Conservation (phyloP, 345 rosid genomes). For the Eucalyptus urophylla region DNA sequence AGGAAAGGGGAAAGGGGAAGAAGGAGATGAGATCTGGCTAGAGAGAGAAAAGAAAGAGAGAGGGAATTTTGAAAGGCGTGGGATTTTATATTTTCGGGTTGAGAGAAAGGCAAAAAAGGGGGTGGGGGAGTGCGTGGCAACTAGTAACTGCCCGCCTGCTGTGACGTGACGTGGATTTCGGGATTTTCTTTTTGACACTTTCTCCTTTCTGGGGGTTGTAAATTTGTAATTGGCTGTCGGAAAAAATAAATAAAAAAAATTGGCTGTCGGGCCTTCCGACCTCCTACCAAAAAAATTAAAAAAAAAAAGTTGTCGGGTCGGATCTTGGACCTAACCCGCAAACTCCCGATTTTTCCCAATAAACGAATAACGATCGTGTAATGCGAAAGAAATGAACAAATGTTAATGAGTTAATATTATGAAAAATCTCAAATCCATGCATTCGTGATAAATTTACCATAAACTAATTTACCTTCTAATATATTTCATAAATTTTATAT, state of each 20-base stretch:
- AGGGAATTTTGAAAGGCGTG: neutral
- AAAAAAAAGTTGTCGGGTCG: neutral
- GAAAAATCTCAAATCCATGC: too few relatives aligned
- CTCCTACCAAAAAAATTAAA: too few relatives aligned
- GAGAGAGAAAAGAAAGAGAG: neutral
- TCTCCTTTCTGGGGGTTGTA: neutral
- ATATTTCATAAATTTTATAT: too few relatives aligned
- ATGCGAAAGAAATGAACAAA: neutral
- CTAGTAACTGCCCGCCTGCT: neutral
- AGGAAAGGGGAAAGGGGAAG: neutral
- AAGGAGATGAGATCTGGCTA: neutral
- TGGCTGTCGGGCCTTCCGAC: neutral
- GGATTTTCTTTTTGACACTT: neutral
- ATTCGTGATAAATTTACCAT: too few relatives aligned
- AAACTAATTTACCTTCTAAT: fast-evolving
- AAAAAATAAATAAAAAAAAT: too few relatives aligned
- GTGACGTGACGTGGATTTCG: neutral
- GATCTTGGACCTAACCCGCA: neutral
- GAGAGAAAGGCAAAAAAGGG: neutral
- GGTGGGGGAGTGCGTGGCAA: neutral
- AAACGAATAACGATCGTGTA: neutral
- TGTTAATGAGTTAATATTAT: too few relatives aligned
- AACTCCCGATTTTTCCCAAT: neutral
- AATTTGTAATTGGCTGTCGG: neutral
- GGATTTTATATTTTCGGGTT: neutral